Evolutionary conservation across 2,329 filamentous ascomycete species (phyloP), one percentile per base, ranked within the genome.

Genomic region (Mycosphaerella sp.): DNA sequence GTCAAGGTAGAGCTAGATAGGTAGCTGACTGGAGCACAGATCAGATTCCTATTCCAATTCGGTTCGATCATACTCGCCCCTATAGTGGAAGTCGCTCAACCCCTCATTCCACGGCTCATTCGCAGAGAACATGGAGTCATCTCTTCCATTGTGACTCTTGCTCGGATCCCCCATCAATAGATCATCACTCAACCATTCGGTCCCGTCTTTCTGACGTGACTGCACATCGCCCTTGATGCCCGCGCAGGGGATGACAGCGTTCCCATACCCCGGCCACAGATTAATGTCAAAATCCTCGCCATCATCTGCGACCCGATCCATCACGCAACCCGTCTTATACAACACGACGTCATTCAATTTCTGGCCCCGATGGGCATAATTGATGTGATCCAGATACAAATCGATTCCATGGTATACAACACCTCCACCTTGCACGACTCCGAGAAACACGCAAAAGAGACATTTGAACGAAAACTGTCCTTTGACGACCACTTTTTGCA

Each of bases 261-360:
- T 38, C 10, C 34, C 34, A 38, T 38, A 49, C 17, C 62, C 45
- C n/a, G 71, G 70, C 46, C 67, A 68, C 41, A 78, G 67, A 59
- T 77, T 77, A 45, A 78, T 68, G 63, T 78, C 76, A 62, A 76
- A 78, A 34, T 73, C 70, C 59, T 77, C 75, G 10, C 64, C 60
- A 12, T 68, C 63, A 0, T 58, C 59, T 7, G 74, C 74, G 21
- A 72, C 55, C 38, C 70, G 62, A 26, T 73, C 73, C 21, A 71
- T 61, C 38, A 78, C 69, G 59, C 72, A 74, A n/a, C 68, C 68
- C n/a, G 73, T 72, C 48, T 70, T 65, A 51, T 73, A 69, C 48
- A 72, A 55, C 53, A 75, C 62, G 38, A 72, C 70, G 14, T 71
- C 64, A 5, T 64, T 64, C 6, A 72, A 54, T 41, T 49, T 48